Evolutionary conservation across 352 stramenopile genomes (phyloP), one percentile per base, ranked within the genome.

Genomic region (Globisporangium viniferum): DNA sequence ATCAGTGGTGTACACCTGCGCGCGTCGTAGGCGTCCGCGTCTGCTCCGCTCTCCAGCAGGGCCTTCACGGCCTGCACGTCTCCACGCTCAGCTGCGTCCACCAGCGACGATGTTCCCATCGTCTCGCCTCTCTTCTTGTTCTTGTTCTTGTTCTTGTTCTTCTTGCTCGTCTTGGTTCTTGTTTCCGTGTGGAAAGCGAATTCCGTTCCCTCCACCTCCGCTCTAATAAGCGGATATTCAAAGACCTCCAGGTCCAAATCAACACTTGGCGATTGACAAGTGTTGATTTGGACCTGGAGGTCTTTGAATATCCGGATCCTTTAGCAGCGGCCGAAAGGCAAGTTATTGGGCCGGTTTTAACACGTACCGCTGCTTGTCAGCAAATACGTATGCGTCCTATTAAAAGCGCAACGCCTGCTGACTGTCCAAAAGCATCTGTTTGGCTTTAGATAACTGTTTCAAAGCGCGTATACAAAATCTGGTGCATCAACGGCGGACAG

Each of bases 31-130:
- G 29, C 29, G 29, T 5, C 29, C 29, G 29, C 29, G 29, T 33
- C 29, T 33, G 29, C 29, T 10, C 31, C 33, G 31, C 18, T 59
- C 7, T 18, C 62, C 8, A 67, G 98, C 98, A 76, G 15, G 9
- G 27, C 44, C 18, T 10, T 35, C 59, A 65, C 7, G 0, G 18
- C n/a, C 1, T 41, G 7, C 22, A 55, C 18, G 18, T 41, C 59
- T 36, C 29, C 27, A 2, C 31, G 18, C 15, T 22, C 41, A 14
- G 29, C 44, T 14, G 44, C 59, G 18, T 65, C 44, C 18, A 14
- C 12, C 7, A 33, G 27, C 41, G n/a, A 18, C 10, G 44, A 3
- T 18, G 35, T 29, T 18, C 15, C 24, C 57, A 53, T 33, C 5
- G 15, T 10, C 20, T 58, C 24, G 36, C 3, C 18, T 48, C 20